A percentile compares a stretch with the other conserved stretches of the same genome.
Conservation (phyloP, 495 filamentous ascomycete species). For the Neurospora sp. region DNA sequence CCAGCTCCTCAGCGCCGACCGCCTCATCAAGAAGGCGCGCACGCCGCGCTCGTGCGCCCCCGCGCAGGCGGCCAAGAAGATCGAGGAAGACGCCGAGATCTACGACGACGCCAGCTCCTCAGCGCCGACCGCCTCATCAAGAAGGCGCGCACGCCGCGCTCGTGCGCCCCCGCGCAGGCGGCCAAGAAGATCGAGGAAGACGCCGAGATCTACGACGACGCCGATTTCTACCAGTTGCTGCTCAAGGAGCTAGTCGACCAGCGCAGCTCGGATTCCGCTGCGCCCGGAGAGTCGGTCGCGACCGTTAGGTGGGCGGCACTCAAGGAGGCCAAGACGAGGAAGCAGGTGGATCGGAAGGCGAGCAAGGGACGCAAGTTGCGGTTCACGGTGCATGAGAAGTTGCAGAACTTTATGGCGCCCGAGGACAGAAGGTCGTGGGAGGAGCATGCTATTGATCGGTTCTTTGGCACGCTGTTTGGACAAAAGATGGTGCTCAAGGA, state of each 20-base stretch:
- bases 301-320: slow-evolving; percentile 51
- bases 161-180: slow-evolving; percentile 60
- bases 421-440: slow-evolving; percentile 74
- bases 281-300: slow-evolving; percentile 32
- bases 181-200: slow-evolving; percentile 42
- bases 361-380: slow-evolving; percentile 91
- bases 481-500: slow-evolving; percentile 65
- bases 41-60: too few species aligned
- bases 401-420: slow-evolving; percentile 97
- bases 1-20: too few species aligned
- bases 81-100: too few species aligned
- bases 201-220: slow-evolving; percentile 71
- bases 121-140: slow-evolving; percentile 56
- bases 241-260: slow-evolving; percentile 88
- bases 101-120: slow-evolving; percentile 61
- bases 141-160: slow-evolving; percentile 55
- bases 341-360: slow-evolving; percentile 81
- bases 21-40: too few species aligned
- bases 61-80: too few species aligned
- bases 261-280: slow-evolving; percentile 51
- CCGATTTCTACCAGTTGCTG: slow-evolving; percentile 83
- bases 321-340: slow-evolving; percentile 72
- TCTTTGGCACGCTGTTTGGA: slow-evolving; percentile 84
- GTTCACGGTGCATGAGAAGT: slow-evolving; percentile 89
- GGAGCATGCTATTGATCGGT: slow-evolving; percentile 64